Evolutionary conservation across 176 grass and related monocot species (phyloP).

Genomic region (Eragrostis nindensis): DNA sequence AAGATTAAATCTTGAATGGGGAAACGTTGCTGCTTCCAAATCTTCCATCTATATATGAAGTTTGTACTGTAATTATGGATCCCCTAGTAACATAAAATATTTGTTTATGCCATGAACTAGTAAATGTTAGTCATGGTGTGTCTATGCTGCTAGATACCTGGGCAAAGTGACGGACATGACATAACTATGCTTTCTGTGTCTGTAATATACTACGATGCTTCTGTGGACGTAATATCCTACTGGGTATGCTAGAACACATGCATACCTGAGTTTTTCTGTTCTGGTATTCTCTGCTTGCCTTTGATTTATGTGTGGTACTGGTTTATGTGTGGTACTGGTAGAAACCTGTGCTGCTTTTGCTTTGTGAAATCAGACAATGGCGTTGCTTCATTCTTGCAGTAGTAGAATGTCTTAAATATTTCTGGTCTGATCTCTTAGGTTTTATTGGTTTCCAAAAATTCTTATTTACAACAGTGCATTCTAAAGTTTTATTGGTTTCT

Average conservation of each 20-base stretch:
- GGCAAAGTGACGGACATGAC: neutral
- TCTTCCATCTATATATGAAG: neutral
- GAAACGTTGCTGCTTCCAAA: neutral
- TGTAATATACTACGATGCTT: neutral
- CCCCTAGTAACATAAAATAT: neutral
- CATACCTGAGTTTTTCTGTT: too few relatives aligned
- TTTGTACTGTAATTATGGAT: neutral
- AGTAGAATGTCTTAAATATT: too few relatives aligned
- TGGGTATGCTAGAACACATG: neutral
- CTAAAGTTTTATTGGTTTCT: too few relatives aligned
- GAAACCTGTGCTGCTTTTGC: too few relatives aligned
- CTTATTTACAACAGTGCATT: neutral
- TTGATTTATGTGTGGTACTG: neutral
- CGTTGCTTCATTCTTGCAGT: too few relatives aligned
- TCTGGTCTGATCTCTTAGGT: too few relatives aligned
- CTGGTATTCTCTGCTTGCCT: neutral
- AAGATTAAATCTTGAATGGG: too few relatives aligned
- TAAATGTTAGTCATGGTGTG: neutral
- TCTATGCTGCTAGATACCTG: neutral
- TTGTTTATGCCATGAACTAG: neutral
- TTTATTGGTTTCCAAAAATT: too few relatives aligned
- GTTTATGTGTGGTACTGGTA: neutral
- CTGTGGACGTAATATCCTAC: neutral
- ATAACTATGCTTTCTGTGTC: neutral
- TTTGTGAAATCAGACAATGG: too few relatives aligned